Evolutionary conservation across 2,329 filamentous ascomycete genomes (phyloP).

Genomic region (Alternaria conjuncta): DNA sequence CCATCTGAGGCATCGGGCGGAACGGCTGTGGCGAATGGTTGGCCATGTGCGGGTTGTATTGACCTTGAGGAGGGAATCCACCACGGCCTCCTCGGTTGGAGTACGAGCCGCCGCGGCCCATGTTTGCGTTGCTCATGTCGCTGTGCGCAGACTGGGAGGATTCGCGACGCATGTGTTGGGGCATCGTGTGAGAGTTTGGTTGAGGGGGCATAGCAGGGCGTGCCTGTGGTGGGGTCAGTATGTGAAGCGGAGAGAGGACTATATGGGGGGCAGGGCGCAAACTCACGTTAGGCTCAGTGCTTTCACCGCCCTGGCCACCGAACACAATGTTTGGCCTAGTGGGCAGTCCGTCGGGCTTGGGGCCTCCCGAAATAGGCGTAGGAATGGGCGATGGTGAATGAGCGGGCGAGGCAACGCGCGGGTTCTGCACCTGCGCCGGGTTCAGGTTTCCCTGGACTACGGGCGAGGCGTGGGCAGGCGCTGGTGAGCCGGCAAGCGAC

Average conservation of each 20-base stretch:
- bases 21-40: slow-evolving; percentile 60
- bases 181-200: slow-evolving; percentile 41
- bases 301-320: slow-evolving; percentile 82
- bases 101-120: slow-evolving; percentile 48
- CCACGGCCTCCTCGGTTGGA: slow-evolving; percentile 56
- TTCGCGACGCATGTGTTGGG: slow-evolving; percentile 82
- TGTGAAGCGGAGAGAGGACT: background rate
- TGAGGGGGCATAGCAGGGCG: slow-evolving; percentile 67
- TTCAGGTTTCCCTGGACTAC: slow-evolving; percentile 66
- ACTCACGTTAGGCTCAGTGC: slow-evolving; percentile 73
- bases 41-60: slow-evolving; percentile 55
- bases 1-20: slow-evolving; percentile 59
- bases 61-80: slow-evolving; percentile 53
- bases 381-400: slow-evolving; percentile 94
- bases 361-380: slow-evolving; percentile 81
- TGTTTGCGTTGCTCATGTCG: slow-evolving; percentile 69
- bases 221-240: slow-evolving; percentile 59
- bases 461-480: slow-evolving; percentile 70
- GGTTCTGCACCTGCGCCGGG: slow-evolving; percentile 62
- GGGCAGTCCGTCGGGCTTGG: slow-evolving; percentile 78
- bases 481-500: slow-evolving; percentile 69
- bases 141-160: slow-evolving; percentile 84
- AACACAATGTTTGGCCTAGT: slow-evolving; percentile 74
- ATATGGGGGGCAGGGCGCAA: slow-evolving; percentile 18
- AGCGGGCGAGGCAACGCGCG: slow-evolving; percentile 80